phyloP scores from a whole-genome alignment of 2,329 filamentous ascomycete species.

The Nannizziopsis barbatae region DNA sequence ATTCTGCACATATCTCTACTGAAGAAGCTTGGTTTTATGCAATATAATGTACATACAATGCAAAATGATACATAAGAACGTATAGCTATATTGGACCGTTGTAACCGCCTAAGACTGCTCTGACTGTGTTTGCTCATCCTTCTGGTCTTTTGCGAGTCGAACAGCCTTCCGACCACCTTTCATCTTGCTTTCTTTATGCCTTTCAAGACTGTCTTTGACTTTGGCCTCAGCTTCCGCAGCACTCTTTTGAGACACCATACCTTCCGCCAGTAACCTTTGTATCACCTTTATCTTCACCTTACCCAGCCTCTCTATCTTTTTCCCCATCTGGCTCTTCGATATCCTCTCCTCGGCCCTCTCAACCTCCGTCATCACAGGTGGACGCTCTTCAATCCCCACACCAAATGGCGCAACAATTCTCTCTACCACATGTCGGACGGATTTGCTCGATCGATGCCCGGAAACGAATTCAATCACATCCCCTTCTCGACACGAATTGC shows the following conservation, averaged over 20 bases:
- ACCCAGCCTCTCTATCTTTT: slow-evolving; percentile 22
- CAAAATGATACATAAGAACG: too few species aligned
- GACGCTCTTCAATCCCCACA: slow-evolving; percentile 26
- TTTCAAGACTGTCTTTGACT: not conserved
- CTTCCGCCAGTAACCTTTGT: slow-evolving; percentile 17
- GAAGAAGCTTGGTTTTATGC: not conserved
- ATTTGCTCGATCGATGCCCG: slow-evolving; percentile 29
- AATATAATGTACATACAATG: too few species aligned
- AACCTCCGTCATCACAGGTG: slow-evolving; percentile 26
- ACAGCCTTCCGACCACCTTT: not conserved
- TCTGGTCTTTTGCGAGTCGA: too few species aligned
- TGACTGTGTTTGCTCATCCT: not conserved
- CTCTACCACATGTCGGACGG: slow-evolving; percentile 34
- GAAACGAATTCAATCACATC: slow-evolving; percentile 37
- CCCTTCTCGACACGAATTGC: slow-evolving; percentile 33
- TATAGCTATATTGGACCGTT: not conserved
- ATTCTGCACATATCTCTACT: too few species aligned
- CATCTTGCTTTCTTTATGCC: not conserved
- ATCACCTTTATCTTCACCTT: slow-evolving; percentile 25
- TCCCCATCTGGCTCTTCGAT: slow-evolving; percentile 25
- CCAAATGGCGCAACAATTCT: slow-evolving; percentile 35
- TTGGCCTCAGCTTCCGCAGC: not conserved
- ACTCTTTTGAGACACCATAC: not conserved
- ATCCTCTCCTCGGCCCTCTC: slow-evolving; percentile 27
- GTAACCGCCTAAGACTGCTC: not conserved